Evolutionary conservation across 805 yeast species (phyloP), one percentile per base, ranked within the genome.

Genomic region (Barnettozyma sucrosica): DNA sequence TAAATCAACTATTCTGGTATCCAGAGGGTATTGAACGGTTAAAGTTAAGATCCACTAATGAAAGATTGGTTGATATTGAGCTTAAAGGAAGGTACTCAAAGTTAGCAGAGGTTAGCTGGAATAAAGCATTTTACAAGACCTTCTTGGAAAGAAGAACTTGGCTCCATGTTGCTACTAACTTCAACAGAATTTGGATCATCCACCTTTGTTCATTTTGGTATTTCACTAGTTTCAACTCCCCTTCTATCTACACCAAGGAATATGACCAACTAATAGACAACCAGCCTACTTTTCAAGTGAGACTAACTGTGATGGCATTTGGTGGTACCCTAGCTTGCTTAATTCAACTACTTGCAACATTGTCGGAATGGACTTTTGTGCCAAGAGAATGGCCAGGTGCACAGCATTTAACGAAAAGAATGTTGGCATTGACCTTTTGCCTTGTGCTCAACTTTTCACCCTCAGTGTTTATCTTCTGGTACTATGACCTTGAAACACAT

Each of bases 1-100:
- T 88, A 61, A 89, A 89, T 62, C 96, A 89, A 58, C 67, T 85
- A 16, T 89, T 89, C 60, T 89, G 97, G 97, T 84, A 85, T 55
- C 76, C 80, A 1, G 77, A 80, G 51, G 90, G 95, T 0, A 70
- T 89, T 34, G 79, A 79, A 51, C 71, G 77, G 45, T 69, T 89
- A n/a, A 63, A 65, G 2, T 59, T 83, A 26, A 60, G 65, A 8
- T 43, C 49, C 14, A 68, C 73, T 5, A 69, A 69, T 36, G 64
- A 63, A 5, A 65, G 65, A 39, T 61, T 86, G 21, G 75, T 86
- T 64, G 79, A 76, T 50, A 54, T 77, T 24, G 74, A 76, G 2
- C 67, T 78, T 0, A 55, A 66, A 5, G 76, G 80, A 45, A 68
- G 96, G 53, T 87, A 77, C 55, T 49, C 65, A 8, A 59, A 65